A percentile compares a stretch with the other conserved stretches of the same genome.
These are phyloP conservation scores for Gnetum montanum DNA, from an alignment of 75 land plant species.

Conservation along the genomic window DNA sequence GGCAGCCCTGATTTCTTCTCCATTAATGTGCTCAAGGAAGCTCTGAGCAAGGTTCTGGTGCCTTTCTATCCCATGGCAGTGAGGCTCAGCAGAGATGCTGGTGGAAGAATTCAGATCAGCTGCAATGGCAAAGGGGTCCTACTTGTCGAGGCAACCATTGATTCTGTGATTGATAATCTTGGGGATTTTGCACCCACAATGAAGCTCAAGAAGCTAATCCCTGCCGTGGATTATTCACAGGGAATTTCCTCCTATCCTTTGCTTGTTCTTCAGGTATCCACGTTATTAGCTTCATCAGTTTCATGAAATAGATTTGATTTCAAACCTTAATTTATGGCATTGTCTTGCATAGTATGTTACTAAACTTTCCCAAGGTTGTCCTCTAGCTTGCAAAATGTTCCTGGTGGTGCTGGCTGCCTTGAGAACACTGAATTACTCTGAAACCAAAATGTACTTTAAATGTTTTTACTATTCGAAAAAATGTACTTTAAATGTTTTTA, in stretches of 20 bases:
- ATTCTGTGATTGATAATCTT: constrained; percentile 25
- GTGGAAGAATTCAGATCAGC: constrained; percentile 45
- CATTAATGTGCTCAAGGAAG: constrained; percentile 15
- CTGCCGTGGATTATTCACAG: constrained; percentile 13
- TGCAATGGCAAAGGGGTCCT: constrained; percentile 46
- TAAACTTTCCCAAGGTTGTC: no score
- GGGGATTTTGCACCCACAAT: constrained; percentile 38
- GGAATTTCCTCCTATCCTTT: constrained; percentile 42
- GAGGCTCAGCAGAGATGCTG: constrained; percentile 20
- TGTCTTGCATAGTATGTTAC: background rate
- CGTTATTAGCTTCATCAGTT: background rate
- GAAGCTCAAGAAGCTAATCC: constrained; percentile 27
- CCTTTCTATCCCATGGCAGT: constrained; percentile 58
- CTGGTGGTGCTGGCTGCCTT: no score
- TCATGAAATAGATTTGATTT: background rate
- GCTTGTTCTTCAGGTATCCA: constrained; percentile 38
- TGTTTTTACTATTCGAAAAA: no score
- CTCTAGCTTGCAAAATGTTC: no score
- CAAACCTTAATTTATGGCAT: no score
- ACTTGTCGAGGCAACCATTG: constrained; percentile 41
- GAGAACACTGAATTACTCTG: no score
- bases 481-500: no score
- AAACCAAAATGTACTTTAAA: no score
- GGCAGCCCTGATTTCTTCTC: constrained; percentile 7
- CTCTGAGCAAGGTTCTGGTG: constrained; percentile 38